Base-by-base conservation (phyloP, 768 basidiomycete genomes). In the Tephrocybe rancida region DNA sequence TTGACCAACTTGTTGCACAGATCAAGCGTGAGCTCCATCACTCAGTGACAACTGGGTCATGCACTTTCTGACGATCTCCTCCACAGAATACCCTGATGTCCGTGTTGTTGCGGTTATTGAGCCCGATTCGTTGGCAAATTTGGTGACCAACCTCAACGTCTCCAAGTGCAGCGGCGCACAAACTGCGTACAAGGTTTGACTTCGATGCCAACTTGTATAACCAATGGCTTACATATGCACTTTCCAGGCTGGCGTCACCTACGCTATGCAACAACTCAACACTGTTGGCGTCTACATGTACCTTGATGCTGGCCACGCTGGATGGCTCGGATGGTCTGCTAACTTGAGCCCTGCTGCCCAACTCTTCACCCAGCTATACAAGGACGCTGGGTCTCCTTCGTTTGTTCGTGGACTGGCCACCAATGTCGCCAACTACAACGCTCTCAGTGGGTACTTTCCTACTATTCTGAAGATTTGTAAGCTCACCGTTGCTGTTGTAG, bases 281-380 rank as follows among this genome's bases (percentile, higher is more conserved):
- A 57, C 73, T 39, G 77, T 81, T 48, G 81, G 82, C 50, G 81
- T 86, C 46, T 82, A 78, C 76, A 72, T 74, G 70, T 85, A 85
- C 69, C 73, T 85, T 60, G 84, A 85, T 66, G 83, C 83, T 61
- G 82, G 82, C 29, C 81, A 83, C 58, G 82, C 81, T 54, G 83
- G 84, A 48, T 86, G 84, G 85, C 76, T 86, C 54, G 85, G 85
- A 38, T 87, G 85, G 85, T 73, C 83, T 55, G 83, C 84, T 38
- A 86, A 86, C 73, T 67, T 85, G 66, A 49, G 62, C 22, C 84
- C 84, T 49, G 83, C 84, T 45, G 84, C 83, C 27, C 70, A 76
- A 57, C 71, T 85, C 54, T 86, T 84, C 67, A 61, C 70, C 25
- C 63, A 73, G 51, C 69, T 86, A 37, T 84, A 73, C 71, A 71